Conservation (phyloP, 768 basidiomycete genomes). For the Boletus sp. region DNA sequence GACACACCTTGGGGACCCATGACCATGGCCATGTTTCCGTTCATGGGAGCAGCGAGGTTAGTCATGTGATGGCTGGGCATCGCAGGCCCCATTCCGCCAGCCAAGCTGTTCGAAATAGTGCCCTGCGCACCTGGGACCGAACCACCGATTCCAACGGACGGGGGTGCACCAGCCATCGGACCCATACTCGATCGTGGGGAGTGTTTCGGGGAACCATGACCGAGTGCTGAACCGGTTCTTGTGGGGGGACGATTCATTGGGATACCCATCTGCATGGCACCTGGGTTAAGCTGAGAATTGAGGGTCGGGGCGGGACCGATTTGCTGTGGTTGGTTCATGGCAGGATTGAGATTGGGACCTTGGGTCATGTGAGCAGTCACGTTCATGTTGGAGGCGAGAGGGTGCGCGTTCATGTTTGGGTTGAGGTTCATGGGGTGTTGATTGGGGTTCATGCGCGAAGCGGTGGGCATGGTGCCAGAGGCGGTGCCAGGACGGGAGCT, state of each 20-base stretch:
- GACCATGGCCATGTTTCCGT: slow-evolving; percentile 15
- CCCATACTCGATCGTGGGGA: slow-evolving; percentile 24
- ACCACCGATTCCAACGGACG: slow-evolving; percentile 9
- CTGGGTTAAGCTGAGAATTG: slow-evolving; percentile 18
- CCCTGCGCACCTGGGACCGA: slow-evolving; percentile 13
- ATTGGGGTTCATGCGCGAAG: slow-evolving; percentile 24
- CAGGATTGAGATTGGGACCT: neutral
- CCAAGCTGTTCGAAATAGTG: slow-evolving; percentile 13
- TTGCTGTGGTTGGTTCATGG: slow-evolving; percentile 23
- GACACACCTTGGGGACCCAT: slow-evolving; percentile 17
- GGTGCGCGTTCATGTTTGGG: slow-evolving; percentile 14
- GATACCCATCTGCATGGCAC: slow-evolving; percentile 19
- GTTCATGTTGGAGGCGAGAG: slow-evolving; percentile 14
- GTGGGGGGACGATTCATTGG: slow-evolving; percentile 29
- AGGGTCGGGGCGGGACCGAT: slow-evolving; percentile 11
- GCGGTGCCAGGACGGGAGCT: slow-evolving; percentile 28
- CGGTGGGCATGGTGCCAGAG: slow-evolving; percentile 10
- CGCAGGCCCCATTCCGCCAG: slow-evolving; percentile 10
- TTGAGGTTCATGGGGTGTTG: slow-evolving; percentile 23
- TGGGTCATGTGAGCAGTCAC: slow-evolving; percentile 11
- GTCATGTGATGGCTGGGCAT: slow-evolving; percentile 10
- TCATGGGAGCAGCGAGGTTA: slow-evolving; percentile 13
- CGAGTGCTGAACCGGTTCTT: slow-evolving; percentile 28
- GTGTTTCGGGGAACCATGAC: slow-evolving; percentile 28
- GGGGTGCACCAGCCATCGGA: slow-evolving; percentile 5